phyloP scores from a whole-genome alignment of 768 basidiomycete species.

The Obba rivulosa region DNA sequence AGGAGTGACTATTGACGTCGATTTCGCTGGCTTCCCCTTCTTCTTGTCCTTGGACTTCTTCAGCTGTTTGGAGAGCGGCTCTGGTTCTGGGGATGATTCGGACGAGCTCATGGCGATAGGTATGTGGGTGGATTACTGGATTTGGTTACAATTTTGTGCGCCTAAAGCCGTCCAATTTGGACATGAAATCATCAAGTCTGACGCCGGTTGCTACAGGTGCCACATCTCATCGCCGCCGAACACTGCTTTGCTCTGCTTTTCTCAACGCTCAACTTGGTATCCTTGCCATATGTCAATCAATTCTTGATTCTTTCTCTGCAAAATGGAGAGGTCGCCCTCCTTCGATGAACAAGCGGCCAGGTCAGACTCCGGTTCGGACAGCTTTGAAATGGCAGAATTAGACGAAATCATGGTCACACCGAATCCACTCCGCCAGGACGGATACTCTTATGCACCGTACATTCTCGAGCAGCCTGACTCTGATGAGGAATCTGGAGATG shows the following conservation, averaged over 20 bases:
- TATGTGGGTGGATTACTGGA: too few relatives aligned
- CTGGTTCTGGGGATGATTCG: conserved; percentile 13
- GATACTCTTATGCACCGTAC: conserved; percentile 8
- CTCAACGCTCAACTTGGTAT: too few relatives aligned
- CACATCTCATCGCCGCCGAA: too few relatives aligned
- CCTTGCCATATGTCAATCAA: too few relatives aligned
- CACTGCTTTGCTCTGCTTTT: too few relatives aligned
- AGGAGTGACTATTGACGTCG: conserved; percentile 13
- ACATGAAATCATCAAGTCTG: too few relatives aligned
- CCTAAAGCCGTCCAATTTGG: too few relatives aligned
- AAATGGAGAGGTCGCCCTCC: too few relatives aligned
- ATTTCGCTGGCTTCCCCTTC: conserved; percentile 11
- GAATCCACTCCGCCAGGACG: conserved; percentile 8
- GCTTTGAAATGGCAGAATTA: conserved; percentile 31
- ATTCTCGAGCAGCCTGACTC: conserved; percentile 10
- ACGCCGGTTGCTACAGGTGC: too few relatives aligned
- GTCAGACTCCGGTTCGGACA: conserved; percentile 16
- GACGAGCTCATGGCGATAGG: conserved; percentile 3
- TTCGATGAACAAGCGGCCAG: background rate
- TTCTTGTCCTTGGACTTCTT: conserved; percentile 24
- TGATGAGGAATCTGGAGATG: conserved; percentile 25
- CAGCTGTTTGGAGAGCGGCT: conserved; percentile 13
- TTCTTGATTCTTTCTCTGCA: too few relatives aligned
- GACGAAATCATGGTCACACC: conserved; percentile 23
- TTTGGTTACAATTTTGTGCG: too few relatives aligned